Conservation (phyloP, 2,329 filamentous ascomycete genomes). For the Pseudocercospora vitis region DNA sequence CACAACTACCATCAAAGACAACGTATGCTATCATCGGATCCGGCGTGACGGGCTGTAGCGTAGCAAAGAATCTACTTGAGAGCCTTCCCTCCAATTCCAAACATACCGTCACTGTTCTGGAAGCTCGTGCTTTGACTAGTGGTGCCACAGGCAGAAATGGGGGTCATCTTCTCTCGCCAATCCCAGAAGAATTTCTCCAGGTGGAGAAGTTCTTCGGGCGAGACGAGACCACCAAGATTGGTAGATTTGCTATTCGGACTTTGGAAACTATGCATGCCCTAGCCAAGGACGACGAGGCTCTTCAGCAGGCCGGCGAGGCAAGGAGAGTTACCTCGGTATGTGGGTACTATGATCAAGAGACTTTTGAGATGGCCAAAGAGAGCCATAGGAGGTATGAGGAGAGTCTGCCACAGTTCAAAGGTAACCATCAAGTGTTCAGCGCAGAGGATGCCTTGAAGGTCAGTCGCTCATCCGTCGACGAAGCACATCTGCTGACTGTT, state of each 20-base stretch:
- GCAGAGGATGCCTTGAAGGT: slow-evolving; percentile 20
- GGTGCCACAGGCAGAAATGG: slow-evolving; percentile 20
- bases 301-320: slow-evolving; percentile 18
- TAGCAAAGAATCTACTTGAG: slow-evolving; percentile 22
- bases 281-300: slow-evolving; percentile 14
- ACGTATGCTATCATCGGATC: slow-evolving; percentile 27
- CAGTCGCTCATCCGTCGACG: neutral
- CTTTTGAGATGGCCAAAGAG: slow-evolving; percentile 19
- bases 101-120: slow-evolving; percentile 18
- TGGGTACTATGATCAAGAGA: slow-evolving; percentile 17
- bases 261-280: slow-evolving; percentile 20
- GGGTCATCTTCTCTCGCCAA: neutral
- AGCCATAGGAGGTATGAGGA: slow-evolving; percentile 20
- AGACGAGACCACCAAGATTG: slow-evolving; percentile 21
- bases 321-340: slow-evolving; percentile 19
- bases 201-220: slow-evolving; percentile 20
- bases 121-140: slow-evolving; percentile 20
- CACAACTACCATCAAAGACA: slow-evolving; percentile 12
- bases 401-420: slow-evolving; percentile 19
- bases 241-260: slow-evolving; percentile 22
- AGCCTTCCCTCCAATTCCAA: slow-evolving; percentile 6
- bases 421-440: slow-evolving; percentile 14
- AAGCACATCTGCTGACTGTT: neutral
- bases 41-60: slow-evolving; percentile 24
- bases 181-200: slow-evolving; percentile 19